phyloP scores from a whole-genome alignment of 805 yeast species.

The Starmerella geochares region DNA sequence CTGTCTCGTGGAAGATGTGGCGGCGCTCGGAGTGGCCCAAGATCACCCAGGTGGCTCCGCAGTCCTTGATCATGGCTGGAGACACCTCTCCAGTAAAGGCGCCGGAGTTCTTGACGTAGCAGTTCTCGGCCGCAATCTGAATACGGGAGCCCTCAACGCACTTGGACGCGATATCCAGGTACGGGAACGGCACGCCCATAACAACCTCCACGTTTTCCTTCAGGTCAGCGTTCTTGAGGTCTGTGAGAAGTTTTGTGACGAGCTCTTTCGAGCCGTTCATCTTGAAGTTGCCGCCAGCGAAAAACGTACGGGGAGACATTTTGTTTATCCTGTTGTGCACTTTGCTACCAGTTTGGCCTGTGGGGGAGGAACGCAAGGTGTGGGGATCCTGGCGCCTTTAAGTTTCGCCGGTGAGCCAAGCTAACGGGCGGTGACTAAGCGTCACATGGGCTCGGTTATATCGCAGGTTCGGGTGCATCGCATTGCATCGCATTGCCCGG shows the following conservation, averaged over 20 bases:
- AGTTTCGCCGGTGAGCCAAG: background rate
- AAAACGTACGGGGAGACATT: constrained; percentile 69
- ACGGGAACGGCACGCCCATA: constrained; percentile 91
- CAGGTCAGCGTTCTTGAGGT: constrained; percentile 67
- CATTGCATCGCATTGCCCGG: constrained; percentile 5
- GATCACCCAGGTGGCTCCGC: constrained; percentile 88
- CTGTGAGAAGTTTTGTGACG: constrained; percentile 70
- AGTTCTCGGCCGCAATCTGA: constrained; percentile 82
- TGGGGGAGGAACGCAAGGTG: background rate
- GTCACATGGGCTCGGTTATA: background rate
- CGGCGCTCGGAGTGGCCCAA: constrained; percentile 99
- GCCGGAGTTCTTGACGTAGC: constrained; percentile 78
- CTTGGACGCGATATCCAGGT: constrained; percentile 65
- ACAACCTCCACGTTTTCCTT: constrained; percentile 83
- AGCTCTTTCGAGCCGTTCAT: constrained; percentile 90
- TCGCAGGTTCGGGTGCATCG: constrained; percentile 6
- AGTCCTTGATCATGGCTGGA: constrained; percentile 77
- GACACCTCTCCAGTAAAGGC: constrained; percentile 98
- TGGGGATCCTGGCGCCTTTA: background rate
- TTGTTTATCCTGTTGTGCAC: background rate
- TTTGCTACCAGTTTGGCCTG: background rate
- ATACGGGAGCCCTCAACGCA: constrained; percentile 61
- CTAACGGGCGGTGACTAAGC: background rate
- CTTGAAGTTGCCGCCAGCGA: constrained; percentile 99
- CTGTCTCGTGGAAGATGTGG: constrained; percentile 79